Percentiles rank a stretch among this genome's conserved stretches.
Evolutionary conservation across 164 flowering plant genomes (phyloP).

Genomic region (Buxus sempervirens): DNA sequence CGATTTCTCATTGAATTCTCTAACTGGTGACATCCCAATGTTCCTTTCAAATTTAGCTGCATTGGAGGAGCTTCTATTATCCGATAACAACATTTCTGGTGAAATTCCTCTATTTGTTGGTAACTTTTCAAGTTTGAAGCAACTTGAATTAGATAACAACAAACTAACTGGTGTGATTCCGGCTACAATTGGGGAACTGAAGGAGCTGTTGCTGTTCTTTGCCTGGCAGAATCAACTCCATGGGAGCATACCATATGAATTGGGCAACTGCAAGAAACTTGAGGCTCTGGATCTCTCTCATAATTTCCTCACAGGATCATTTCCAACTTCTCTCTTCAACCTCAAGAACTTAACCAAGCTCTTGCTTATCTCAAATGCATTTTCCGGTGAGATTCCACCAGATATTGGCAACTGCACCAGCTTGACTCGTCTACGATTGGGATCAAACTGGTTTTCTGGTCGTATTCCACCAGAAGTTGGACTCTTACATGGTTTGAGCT

Average conservation of each 20-base stretch:
- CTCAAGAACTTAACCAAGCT: slow-evolving; percentile 47
- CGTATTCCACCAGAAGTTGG: slow-evolving; percentile 51
- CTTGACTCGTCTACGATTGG: slow-evolving; percentile 45
- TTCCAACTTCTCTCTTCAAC: slow-evolving; percentile 43
- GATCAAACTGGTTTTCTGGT: slow-evolving; percentile 47
- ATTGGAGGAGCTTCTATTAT: slow-evolving; percentile 46
- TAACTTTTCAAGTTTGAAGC: slow-evolving; percentile 37
- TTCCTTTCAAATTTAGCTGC: slow-evolving; percentile 27
- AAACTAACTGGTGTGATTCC: slow-evolving; percentile 49
- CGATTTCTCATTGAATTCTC: slow-evolving; percentile 51
- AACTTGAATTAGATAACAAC: slow-evolving; percentile 59
- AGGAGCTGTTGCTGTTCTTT: slow-evolving; percentile 45
- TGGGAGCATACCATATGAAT: slow-evolving; percentile 46
- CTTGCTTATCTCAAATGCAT: slow-evolving; percentile 43
- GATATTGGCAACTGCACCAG: slow-evolving; percentile 47
- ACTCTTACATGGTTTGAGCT: slow-evolving; percentile 32
- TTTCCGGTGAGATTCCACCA: slow-evolving; percentile 52
- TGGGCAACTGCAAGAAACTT: slow-evolving; percentile 45
- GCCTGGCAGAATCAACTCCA: slow-evolving; percentile 65
- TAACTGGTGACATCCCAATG: slow-evolving; percentile 42
- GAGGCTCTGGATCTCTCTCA: slow-evolving; percentile 54
- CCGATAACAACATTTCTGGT: slow-evolving; percentile 45
- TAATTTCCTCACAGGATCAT: slow-evolving; percentile 48
- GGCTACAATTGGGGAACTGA: slow-evolving; percentile 37
- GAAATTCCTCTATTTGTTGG: slow-evolving; percentile 39